Evolutionary conservation across 345 rosid genomes (phyloP).

Genomic region (Brassica juncea): DNA sequence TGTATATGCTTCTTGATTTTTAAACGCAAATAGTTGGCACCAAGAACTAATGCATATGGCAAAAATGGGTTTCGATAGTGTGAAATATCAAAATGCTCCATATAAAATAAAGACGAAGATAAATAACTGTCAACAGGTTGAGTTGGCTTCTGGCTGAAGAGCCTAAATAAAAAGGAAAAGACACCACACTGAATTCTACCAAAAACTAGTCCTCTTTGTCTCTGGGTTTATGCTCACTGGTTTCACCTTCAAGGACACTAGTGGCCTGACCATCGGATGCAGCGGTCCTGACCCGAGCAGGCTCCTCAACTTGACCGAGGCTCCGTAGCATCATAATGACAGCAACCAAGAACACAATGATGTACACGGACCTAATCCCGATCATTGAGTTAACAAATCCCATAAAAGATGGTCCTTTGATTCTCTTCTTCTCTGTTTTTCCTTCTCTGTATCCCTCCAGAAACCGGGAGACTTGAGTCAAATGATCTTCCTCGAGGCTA

Average conservation of each 20-base stretch:
- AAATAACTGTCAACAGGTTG: constrained; percentile 1
- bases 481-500: constrained; percentile 66
- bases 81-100: constrained; percentile 6
- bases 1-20: constrained; percentile 3
- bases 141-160: constrained; percentile 5
- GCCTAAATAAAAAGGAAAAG: constrained; percentile 17
- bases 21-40: not conserved
- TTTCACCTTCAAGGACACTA: constrained; percentile 46
- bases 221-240: constrained; percentile 44
- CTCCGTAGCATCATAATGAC: constrained; percentile 57
- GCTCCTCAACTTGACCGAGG: constrained; percentile 56
- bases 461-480: constrained; percentile 70
- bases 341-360: constrained; percentile 70
- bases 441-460: constrained; percentile 85
- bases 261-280: constrained; percentile 32
- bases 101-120: constrained; percentile 9
- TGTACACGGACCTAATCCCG: constrained; percentile 57
- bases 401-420: constrained; percentile 74
- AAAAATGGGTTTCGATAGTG: not conserved
- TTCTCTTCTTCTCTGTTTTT: constrained; percentile 50
- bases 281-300: constrained; percentile 50
- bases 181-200: constrained; percentile 13
- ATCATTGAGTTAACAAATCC: constrained; percentile 68
- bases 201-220: constrained; percentile 68
- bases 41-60: constrained; percentile 7